Conservation (phyloP, 1,284 basidiomycete genomes). For the Thecaphora thlaspeos region DNA sequence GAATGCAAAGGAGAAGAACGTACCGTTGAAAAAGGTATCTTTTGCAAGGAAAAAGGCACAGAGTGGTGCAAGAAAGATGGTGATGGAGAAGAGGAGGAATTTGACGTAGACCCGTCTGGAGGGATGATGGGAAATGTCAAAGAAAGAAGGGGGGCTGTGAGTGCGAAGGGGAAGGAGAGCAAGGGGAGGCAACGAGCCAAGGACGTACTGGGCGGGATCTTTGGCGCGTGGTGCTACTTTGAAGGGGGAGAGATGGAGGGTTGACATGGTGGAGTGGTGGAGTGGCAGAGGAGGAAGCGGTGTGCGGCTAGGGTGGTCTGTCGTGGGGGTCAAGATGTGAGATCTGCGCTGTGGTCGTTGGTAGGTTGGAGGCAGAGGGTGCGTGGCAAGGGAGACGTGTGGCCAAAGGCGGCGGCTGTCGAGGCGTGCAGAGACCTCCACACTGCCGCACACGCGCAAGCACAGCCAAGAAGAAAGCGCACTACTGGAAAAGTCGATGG, state of each 20-base stretch:
- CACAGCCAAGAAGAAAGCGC: no score
- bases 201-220: conserved; percentile 31
- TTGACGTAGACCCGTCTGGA: conserved; percentile 49
- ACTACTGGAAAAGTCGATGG: no score
- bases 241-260: conserved; percentile 29
- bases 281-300: no score
- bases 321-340: no score
- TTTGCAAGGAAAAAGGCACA: conserved; percentile 48
- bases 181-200: background rate
- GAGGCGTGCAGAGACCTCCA: no score
- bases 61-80: conserved; percentile 51
- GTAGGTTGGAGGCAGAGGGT: no score
- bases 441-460: no score
- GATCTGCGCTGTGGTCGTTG: no score
- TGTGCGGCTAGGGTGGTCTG: no score
- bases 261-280: conserved; percentile 15
- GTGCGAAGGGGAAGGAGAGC: conserved; percentile 9
- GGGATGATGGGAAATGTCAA: conserved; percentile 22
- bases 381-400: no score
- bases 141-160: conserved; percentile 51
- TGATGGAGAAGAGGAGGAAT: conserved; percentile 48
- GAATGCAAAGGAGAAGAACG: no score
- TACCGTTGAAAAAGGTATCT: conserved; percentile 42
- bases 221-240: conserved; percentile 34
- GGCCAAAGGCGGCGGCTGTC: no score